phyloP scores from a whole-genome alignment of 2,329 filamentous ascomycete genomes.

The Ophiocordyceps camponoti-rufipedis region DNA sequence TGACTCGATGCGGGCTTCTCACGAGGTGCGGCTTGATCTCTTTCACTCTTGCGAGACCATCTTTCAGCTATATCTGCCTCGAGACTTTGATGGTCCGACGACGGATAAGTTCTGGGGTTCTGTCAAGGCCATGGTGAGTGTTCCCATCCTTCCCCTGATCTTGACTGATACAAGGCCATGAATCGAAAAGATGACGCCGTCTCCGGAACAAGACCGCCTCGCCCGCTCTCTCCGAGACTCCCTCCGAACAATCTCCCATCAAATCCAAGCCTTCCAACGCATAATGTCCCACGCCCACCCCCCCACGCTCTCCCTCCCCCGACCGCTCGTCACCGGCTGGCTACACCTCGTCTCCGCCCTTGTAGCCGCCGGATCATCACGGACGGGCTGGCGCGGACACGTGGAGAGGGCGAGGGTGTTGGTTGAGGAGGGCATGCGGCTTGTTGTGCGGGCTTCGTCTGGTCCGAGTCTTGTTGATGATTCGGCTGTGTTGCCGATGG shows the following conservation, averaged over 20 bases:
- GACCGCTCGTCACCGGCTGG: constrained; percentile 21
- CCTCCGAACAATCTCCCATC: constrained; percentile 8
- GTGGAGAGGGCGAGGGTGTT: constrained; percentile 12
- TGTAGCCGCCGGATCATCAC: constrained; percentile 8
- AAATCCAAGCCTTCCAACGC: constrained; percentile 11
- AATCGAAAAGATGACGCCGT: constrained; percentile 1
- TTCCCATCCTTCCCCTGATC: neutral
- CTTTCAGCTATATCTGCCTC: constrained; percentile 24
- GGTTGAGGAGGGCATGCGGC: constrained; percentile 16
- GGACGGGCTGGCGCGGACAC: constrained; percentile 10
- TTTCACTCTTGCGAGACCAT: constrained; percentile 21
- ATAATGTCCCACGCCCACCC: constrained; percentile 10
- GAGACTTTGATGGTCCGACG: constrained; percentile 16
- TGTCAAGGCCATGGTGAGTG: constrained; percentile 12
- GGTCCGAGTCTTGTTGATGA: constrained; percentile 14
- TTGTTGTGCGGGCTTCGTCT: constrained; percentile 16
- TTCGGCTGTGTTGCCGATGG: constrained; percentile 21
- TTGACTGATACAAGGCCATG: neutral
- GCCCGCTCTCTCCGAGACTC: constrained; percentile 1
- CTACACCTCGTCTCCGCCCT: constrained; percentile 21
- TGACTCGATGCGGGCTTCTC: constrained; percentile 8
- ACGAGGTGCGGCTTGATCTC: constrained; percentile 18
- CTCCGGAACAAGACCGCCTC: constrained; percentile 2
- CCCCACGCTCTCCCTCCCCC: constrained; percentile 14
- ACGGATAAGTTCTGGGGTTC: constrained; percentile 25